Evolutionary conservation across 768 basidiomycete genomes (phyloP), one percentile per base, ranked within the genome.

Genomic region (Boletus vermiculosoides): DNA sequence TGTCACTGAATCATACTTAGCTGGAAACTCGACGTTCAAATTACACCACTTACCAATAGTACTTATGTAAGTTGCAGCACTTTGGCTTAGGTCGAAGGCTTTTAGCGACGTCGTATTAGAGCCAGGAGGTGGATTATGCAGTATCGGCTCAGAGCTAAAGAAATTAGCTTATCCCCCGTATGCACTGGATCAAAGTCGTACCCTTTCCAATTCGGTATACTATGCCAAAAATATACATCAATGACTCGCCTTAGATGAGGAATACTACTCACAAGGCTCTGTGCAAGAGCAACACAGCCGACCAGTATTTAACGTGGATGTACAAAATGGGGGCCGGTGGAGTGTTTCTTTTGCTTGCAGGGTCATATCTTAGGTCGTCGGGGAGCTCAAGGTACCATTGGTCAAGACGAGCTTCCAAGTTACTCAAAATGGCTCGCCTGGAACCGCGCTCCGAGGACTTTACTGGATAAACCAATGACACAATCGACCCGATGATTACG

Each of bases 271-370:
- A 91, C 90, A 90, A 92, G 16, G 87, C 88, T 50, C 90, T 80
- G 69, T 92, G 82, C 39, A 92, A 76, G 37, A 92, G 74, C 13
- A 92, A 75, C 5, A 92, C 85, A 18, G 87, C 79, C 8, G 82
- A 83, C 83, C 88, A 89, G 67, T 92, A 92, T 59, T 88, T 79
- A 54, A 89, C 78, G 62, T 92, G 87, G 41, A 92, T 73, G 45
- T 83, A 78, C 31, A 91, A 68, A 25, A 91, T 78, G 52, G 86
- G 83, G 1, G 90, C 86, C 5, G 85, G 79, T 10, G 87, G 86
- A 11, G 75, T 68, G 10, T 70, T 73, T 47, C 81, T 76, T 63
- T 81, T 80, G 61, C 78, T 83, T 13, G 80, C 73, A 36, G 81
- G 72, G 59, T 87, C 84, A 63, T 81, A 87, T 45, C 79, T 78